Base-by-base conservation (phyloP, 163 green algal genomes). In the Scenedesmus sp. region DNA sequence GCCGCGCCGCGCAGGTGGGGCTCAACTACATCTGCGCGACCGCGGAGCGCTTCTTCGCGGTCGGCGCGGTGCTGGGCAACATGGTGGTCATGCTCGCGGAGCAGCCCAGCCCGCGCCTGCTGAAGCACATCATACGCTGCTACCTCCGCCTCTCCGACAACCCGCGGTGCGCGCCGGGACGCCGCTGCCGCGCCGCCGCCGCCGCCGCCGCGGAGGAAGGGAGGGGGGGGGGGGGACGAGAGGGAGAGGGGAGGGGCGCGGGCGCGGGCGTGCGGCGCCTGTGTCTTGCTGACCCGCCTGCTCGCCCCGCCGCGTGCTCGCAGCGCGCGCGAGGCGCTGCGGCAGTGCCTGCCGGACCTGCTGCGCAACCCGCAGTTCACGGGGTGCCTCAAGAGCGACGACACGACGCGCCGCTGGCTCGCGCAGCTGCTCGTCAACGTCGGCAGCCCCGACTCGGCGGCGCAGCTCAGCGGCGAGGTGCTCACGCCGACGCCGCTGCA, bases 41-140 rank as follows among this genome's bases (percentile, higher is more conserved):
- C 17, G 96, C 96, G 3, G 96, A 99, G 89, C 91, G 96, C 56
- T 99, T 99, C 85, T 99, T 99, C 73, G 96, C 96, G 0, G 96
- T 99, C 9, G 91, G 92, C 26, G 91, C 92, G 3, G 93, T 97
- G 64, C 85, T 98, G 62, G 90, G 86, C 47, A 93, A 87, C 80
- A 98, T 98, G 94, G 95, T 99, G 51, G 78, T 88, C 34, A 83
- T 78, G 60, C 84, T 85, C 70, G 54, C 56, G 18, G 96, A 98
- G 84, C 87, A 95, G 84, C 96, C 94, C 11, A 96, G 88, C 15
- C 92, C 97, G 62, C 90, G 96, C 6, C 90, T 99, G 72, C 90
- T 99, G 6, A 99, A 99, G 89, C 96, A 99, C 91, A 98, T 99
- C 85, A 97, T 99, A 60, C 87, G 96, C 56, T 99, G 96, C 87